Conservation (phyloP, 2,329 filamentous ascomycete genomes). For the Juglanconis juglandina region DNA sequence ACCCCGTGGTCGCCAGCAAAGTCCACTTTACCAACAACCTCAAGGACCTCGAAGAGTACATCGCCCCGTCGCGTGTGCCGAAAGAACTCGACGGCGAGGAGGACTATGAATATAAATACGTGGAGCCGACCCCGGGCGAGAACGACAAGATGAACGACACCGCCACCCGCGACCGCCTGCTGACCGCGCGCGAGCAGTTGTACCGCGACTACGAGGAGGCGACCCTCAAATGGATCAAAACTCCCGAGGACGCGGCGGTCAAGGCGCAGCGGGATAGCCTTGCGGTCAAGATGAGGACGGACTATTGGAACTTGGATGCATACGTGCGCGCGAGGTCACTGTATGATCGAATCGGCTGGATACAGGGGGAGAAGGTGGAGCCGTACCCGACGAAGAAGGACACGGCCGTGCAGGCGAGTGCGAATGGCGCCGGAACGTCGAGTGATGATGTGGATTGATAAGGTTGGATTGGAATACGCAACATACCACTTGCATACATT, state of each 20-base stretch:
- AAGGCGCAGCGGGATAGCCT: slow-evolving; percentile 59
- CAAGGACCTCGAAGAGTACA: slow-evolving; percentile 74
- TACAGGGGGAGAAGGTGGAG: slow-evolving; percentile 66
- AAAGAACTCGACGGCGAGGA: slow-evolving; percentile 85
- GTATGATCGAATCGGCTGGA: slow-evolving; percentile 77
- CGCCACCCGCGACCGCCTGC: slow-evolving; percentile 59
- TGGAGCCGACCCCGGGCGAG: slow-evolving; percentile 72
- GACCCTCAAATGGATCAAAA: slow-evolving; percentile 71
- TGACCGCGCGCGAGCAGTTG: slow-evolving; percentile 61
- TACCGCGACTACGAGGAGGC: slow-evolving; percentile 70
- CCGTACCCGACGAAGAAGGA: slow-evolving; percentile 55
- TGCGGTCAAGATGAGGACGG: slow-evolving; percentile 61
- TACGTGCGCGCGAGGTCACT: slow-evolving; percentile 78
- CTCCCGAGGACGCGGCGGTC: slow-evolving; percentile 43
- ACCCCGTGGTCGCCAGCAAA: slow-evolving; percentile 91
- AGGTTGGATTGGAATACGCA: background rate
- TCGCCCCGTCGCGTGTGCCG: slow-evolving; percentile 67
- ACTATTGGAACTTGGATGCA: slow-evolving; percentile 89
- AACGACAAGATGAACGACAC: slow-evolving; percentile 70
- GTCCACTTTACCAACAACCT: slow-evolving; percentile 86
- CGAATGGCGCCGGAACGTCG: slow-evolving; percentile 30
- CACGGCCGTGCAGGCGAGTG: slow-evolving; percentile 17
- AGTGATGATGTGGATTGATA: slow-evolving; percentile 44
- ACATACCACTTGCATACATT: background rate
- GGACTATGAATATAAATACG: slow-evolving; percentile 77